Evolutionary conservation across 352 stramenopile species (phyloP).

Genomic region (Phytopythium cucurbitacearum): DNA sequence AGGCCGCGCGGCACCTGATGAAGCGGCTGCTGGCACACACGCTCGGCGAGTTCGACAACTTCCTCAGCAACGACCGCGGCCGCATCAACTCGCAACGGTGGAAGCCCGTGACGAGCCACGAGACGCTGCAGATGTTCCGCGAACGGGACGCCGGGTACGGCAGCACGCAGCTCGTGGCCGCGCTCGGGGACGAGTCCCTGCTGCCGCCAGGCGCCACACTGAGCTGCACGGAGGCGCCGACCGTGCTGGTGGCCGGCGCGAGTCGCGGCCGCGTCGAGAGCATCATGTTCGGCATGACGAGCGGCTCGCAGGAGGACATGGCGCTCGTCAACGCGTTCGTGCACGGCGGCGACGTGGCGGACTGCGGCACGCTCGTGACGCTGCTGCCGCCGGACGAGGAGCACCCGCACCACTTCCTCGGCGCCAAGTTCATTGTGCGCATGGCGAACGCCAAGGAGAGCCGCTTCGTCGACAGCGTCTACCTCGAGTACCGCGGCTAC

Average conservation of each 20-base stretch:
- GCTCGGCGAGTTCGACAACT: constrained; percentile 26
- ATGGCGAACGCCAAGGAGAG: constrained; percentile 8
- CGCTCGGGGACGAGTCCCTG: constrained; percentile 8
- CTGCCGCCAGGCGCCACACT: constrained; percentile 3
- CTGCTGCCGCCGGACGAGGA: constrained; percentile 17
- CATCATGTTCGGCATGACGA: constrained; percentile 27
- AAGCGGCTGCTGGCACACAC: constrained; percentile 24
- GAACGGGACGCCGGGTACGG: constrained; percentile 13
- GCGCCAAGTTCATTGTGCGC: constrained; percentile 17
- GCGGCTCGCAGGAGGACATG: constrained; percentile 31
- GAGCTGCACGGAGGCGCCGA: constrained; percentile 6
- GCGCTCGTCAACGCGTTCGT: constrained; percentile 21
- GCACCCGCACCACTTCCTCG: constrained; percentile 33
- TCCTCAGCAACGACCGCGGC: constrained; percentile 12
- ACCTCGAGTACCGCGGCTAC: constrained; percentile 23
- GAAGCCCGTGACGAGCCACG: constrained; percentile 19
- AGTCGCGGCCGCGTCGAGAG: constrained; percentile 37
- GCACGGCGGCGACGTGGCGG: constrained; percentile 17
- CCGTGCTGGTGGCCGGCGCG: constrained; percentile 27
- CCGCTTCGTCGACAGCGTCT: constrained; percentile 10
- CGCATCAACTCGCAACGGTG: constrained; percentile 23
- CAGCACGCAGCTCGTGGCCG: constrained; percentile 8
- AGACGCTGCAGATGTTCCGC: constrained; percentile 13
- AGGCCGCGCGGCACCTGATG: constrained; percentile 12
- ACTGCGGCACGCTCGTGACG: constrained; percentile 17